These are phyloP conservation scores for Craspedostauros australis DNA, from an alignment of 108 stramenopile species.

Conservation along the genomic window DNA sequence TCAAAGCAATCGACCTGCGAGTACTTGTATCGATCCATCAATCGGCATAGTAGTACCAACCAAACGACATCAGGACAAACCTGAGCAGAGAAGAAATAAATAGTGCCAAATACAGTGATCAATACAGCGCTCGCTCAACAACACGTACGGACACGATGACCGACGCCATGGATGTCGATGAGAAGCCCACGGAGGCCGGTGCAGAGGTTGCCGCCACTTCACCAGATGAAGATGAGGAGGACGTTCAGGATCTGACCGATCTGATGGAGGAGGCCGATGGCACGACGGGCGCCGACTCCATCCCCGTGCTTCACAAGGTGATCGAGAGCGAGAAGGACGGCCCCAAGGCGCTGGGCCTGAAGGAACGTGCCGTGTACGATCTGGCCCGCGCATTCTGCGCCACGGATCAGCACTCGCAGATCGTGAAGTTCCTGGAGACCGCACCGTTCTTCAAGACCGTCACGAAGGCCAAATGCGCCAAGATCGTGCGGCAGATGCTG, in stretches of 20 bases:
- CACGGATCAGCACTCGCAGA: slow-evolving; percentile 47
- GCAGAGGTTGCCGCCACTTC: slow-evolving; percentile 24
- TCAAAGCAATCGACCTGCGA: too few relatives aligned
- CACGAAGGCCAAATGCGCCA: slow-evolving; percentile 98
- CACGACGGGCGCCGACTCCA: slow-evolving; percentile 23
- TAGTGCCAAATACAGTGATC: too few relatives aligned
- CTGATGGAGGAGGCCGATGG: slow-evolving; percentile 41
- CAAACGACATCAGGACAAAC: too few relatives aligned
- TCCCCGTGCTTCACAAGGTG: slow-evolving; percentile 48
- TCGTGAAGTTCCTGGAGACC: slow-evolving; percentile 82
- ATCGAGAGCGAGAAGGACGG: slow-evolving; percentile 55
- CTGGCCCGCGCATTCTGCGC: slow-evolving; percentile 84
- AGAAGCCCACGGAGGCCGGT: slow-evolving; percentile 5
- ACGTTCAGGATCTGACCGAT: slow-evolving; percentile 42
- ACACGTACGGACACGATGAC: too few relatives aligned
- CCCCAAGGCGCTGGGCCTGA: slow-evolving; percentile 67
- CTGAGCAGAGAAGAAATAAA: too few relatives aligned
- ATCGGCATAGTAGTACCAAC: too few relatives aligned
- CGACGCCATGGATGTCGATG: too few relatives aligned
- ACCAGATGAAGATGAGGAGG: slow-evolving; percentile 51
- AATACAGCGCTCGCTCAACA: too few relatives aligned
- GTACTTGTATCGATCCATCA: too few relatives aligned
- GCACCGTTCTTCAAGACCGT: slow-evolving; percentile 77
- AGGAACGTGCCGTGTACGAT: slow-evolving; percentile 90
- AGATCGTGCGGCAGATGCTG: slow-evolving; percentile 94